Evolutionary conservation across 805 yeast species (phyloP), one percentile per base, ranked within the genome.

Genomic region (Cephaloascus albidus): DNA sequence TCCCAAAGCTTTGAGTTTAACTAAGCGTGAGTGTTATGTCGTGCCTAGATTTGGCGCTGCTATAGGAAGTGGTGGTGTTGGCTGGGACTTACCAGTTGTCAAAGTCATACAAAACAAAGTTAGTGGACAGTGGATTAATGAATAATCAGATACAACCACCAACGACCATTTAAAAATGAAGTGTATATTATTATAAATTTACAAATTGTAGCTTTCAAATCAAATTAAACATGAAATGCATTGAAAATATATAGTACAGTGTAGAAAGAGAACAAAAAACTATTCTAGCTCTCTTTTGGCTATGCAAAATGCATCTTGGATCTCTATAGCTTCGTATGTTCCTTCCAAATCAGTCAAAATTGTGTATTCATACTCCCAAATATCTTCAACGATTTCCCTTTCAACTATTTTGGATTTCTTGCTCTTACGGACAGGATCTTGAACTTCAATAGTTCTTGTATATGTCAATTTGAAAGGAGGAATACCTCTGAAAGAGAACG

Each of bases 401-500:
- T 78, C 73, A 12, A 72, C 67, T 12, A 68, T 57, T 43, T 36
- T 54, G 40, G 45, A 49, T 31, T 59, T 51, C 28, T 52, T 55
- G 20, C 20, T 31, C 18, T 43, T 42, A 36, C 44, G 45, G 28
- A 44, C 30, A 46, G 51, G 37, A 43, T 53, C 65, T 18, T 59
- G 66, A 15, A 57, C 53, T 36, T 71, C 72, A 40, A 76, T 74
- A 4, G 84, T 80, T 53, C 97, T 74, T 6, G 83, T 83, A 54
- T 89, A 93, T 1, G 89, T 85, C 46, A 93, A 70, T 33, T 80
- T 66, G 64, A 90, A 93, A 10, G 99, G 99, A 10, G 97, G 95
- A 0, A 79, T 74, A 14, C 98, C 98, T 27, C 74, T 73, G 51
- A 93, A 85, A 17, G 77, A 72, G 61, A 93, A 90, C 2, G 73